Conservation (phyloP, 2,329 filamentous ascomycete species). For the Microdochium paspali region DNA sequence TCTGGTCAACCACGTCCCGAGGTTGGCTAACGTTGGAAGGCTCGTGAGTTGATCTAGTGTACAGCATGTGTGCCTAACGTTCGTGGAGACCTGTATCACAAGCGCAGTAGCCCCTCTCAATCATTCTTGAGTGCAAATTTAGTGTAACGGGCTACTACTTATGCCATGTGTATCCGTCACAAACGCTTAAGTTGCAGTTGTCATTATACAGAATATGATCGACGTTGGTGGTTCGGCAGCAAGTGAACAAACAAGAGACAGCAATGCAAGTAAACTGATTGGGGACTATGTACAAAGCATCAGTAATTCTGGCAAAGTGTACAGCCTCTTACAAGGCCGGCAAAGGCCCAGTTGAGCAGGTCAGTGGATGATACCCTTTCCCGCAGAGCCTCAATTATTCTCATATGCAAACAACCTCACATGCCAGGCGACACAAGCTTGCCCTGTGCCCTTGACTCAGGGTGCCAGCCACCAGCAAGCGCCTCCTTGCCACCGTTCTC, state of each 20-base stretch:
- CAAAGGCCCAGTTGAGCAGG: background rate
- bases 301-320: background rate
- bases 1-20: too few relatives aligned
- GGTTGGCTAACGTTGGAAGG: too few relatives aligned
- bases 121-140: too few relatives aligned
- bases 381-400: background rate
- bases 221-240: too few relatives aligned
- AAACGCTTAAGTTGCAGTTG: too few relatives aligned
- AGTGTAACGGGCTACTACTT: too few relatives aligned
- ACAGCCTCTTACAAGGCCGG: background rate
- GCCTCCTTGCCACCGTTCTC: conserved; percentile 59
- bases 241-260: background rate
- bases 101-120: too few relatives aligned
- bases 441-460: conserved; percentile 65
- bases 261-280: background rate
- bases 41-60: too few relatives aligned
- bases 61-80: too few relatives aligned
- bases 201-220: too few relatives aligned
- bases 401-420: conserved; percentile 36
- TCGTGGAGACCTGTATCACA: too few relatives aligned
- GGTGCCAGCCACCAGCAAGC: conserved; percentile 81
- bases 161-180: too few relatives aligned
- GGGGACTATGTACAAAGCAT: background rate
- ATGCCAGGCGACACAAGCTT: conserved; percentile 83
- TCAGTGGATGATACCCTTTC: background rate